Percentiles rank a stretch among this genome's conserved stretches.
Conservation (phyloP, 805 yeast genomes). For the Saturnispora halmiae region DNA sequence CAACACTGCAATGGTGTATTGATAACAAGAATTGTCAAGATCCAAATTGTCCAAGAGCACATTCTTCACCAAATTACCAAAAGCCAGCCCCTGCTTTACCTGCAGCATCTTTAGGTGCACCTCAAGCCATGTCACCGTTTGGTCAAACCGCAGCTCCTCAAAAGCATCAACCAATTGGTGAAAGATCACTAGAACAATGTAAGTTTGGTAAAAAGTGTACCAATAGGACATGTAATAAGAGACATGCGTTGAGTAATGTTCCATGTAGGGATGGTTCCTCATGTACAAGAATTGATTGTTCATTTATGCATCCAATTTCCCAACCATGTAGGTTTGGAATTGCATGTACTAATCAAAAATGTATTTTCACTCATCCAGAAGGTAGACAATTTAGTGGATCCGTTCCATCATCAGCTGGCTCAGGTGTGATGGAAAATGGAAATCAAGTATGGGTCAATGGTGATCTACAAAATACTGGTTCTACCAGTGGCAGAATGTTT, state of each 20-base stretch:
- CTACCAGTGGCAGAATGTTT: slow-evolving; percentile 56
- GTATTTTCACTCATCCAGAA: slow-evolving; percentile 74
- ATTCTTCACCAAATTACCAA: slow-evolving; percentile 58
- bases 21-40: slow-evolving; percentile 58
- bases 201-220: slow-evolving; percentile 71
- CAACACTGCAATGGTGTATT: slow-evolving; percentile 67
- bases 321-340: slow-evolving; percentile 76
- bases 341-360: slow-evolving; percentile 61
- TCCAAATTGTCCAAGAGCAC: slow-evolving; percentile 60
- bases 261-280: slow-evolving; percentile 75
- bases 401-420: slow-evolving; percentile 13
- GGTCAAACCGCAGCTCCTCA: not conserved
- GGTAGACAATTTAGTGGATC: slow-evolving; percentile 41
- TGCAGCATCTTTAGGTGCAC: not conserved
- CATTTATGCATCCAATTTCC: slow-evolving; percentile 70
- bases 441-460: slow-evolving; percentile 29
- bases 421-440: slow-evolving; percentile 10
- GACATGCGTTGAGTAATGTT: slow-evolving; percentile 71
- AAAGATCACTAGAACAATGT: slow-evolving; percentile 68
- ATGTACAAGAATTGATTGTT: slow-evolving; percentile 75
- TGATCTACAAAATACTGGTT: slow-evolving; percentile 16
- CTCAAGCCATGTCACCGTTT: not conserved
- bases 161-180: slow-evolving; percentile 18
- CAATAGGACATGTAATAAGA: slow-evolving; percentile 65
- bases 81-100: slow-evolving; percentile 19